These are phyloP conservation scores for Apophysomyces sp. DNA, from an alignment of 371 early-diverging fungal genomes.

Conservation along the genomic window DNA sequence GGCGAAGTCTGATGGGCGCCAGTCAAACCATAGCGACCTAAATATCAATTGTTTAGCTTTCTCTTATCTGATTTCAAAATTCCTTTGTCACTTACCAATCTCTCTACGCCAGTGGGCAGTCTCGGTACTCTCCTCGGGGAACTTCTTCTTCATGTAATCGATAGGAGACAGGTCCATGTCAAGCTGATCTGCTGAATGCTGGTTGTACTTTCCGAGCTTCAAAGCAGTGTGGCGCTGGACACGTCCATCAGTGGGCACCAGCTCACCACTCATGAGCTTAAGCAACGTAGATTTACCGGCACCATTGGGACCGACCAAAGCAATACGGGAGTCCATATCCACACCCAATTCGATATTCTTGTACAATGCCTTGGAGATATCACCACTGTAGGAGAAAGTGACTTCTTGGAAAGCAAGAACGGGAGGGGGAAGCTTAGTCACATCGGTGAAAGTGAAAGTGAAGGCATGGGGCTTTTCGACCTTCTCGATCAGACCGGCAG, in stretches of 20 bases:
- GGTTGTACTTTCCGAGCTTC: slow-evolving; percentile 77
- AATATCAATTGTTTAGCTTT: background rate
- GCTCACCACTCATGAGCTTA: slow-evolving; percentile 63
- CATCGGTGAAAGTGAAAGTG: slow-evolving; percentile 47
- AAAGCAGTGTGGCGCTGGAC: slow-evolving; percentile 58
- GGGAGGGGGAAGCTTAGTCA: slow-evolving; percentile 58
- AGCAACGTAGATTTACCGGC: slow-evolving; percentile 85
- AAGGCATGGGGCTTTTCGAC: slow-evolving; percentile 63
- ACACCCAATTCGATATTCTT: slow-evolving; percentile 56
- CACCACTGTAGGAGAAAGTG: slow-evolving; percentile 51
- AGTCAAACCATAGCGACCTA: slow-evolving; percentile 43
- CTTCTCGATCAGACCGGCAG: slow-evolving; percentile 50
- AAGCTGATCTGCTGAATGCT: slow-evolving; percentile 71
- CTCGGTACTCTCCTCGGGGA: slow-evolving; percentile 52
- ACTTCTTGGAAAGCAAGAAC: slow-evolving; percentile 66
- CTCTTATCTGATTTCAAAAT: background rate
- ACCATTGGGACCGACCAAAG: slow-evolving; percentile 78
- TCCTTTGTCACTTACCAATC: slow-evolving; percentile 54
- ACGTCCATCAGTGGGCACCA: slow-evolving; percentile 54
- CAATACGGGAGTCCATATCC: slow-evolving; percentile 49
- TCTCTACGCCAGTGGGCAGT: slow-evolving; percentile 52
- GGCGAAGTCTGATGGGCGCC: slow-evolving; percentile 87
- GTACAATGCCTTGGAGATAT: slow-evolving; percentile 55
- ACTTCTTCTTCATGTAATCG: slow-evolving; percentile 44
- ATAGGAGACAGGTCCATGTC: slow-evolving; percentile 51